Evolutionary conservation across 495 filamentous ascomycete species (phyloP).

Genomic region (Talaromyces adpressus): DNA sequence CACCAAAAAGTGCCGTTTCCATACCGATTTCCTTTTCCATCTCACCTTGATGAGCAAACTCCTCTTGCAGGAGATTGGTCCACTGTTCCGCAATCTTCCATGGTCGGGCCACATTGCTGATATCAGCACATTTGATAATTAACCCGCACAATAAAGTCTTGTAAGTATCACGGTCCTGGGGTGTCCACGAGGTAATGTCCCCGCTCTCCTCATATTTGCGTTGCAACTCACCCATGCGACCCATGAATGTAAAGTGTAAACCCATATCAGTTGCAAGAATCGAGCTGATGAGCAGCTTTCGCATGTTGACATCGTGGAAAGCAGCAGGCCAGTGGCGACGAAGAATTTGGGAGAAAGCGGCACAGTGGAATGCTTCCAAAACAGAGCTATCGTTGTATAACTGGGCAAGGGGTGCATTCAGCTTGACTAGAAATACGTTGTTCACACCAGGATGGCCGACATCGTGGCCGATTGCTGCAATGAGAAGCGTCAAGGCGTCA

Average conservation of each 20-base stretch:
- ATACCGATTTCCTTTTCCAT: conserved; percentile 89
- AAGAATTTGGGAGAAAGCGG: conserved; percentile 93
- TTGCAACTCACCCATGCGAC: conserved; percentile 68
- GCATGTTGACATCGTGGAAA: conserved; percentile 66
- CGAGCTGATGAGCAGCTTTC: conserved; percentile 86
- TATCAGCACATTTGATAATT: conserved; percentile 96
- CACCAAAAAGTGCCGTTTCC: conserved; percentile 73
- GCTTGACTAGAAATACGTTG: conserved; percentile 87
- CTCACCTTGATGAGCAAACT: conserved; percentile 84
- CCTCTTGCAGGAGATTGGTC: conserved; percentile 86
- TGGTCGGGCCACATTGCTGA: conserved; percentile 91
- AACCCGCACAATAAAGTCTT: conserved; percentile 76
- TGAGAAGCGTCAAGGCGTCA: conserved; percentile 80
- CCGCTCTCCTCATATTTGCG: conserved; percentile 60
- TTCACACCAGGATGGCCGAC: conserved; percentile 98
- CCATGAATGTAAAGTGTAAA: conserved; percentile 93
- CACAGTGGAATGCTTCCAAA: conserved; percentile 95
- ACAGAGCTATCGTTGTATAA: conserved; percentile 97
- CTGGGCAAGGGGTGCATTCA: conserved; percentile 93
- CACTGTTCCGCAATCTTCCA: conserved; percentile 76
- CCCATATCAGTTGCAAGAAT: conserved; percentile 98
- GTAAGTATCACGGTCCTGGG: conserved; percentile 61
- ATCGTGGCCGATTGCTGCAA: conserved; percentile 94
- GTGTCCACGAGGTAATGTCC: conserved; percentile 59
- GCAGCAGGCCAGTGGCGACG: conserved; percentile 85